These are phyloP conservation scores for Xylogone sp. DNA, from an alignment of 2,329 filamentous ascomycete species.

Conservation along the genomic window DNA sequence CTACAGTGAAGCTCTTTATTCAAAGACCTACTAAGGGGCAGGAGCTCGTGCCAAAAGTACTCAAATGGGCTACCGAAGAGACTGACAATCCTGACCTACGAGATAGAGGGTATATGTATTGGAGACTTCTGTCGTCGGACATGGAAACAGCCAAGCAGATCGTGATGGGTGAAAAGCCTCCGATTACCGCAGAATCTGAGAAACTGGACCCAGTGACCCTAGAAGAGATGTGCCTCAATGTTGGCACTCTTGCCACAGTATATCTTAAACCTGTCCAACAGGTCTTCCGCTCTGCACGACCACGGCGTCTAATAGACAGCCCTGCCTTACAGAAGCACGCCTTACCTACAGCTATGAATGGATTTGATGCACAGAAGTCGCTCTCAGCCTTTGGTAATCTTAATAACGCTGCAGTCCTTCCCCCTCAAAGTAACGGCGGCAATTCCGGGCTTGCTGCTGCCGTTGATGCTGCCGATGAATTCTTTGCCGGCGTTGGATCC, in stretches of 20 bases:
- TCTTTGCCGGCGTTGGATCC: conserved; percentile 76
- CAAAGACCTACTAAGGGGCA: conserved; percentile 94
- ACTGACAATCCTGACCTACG: conserved; percentile 98
- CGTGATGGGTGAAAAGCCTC: conserved; percentile 96
- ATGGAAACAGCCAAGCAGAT: conserved; percentile 81
- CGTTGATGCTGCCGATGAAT: conserved; percentile 81
- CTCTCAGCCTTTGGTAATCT: conserved; percentile 54
- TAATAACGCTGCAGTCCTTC: conserved; percentile 26
- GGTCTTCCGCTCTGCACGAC: conserved; percentile 86
- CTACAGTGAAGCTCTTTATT: conserved; percentile 97
- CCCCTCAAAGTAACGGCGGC: conserved; percentile 20
- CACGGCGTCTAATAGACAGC: conserved; percentile 73
- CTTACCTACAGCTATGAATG: conserved; percentile 45
- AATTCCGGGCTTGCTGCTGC: conserved; percentile 61
- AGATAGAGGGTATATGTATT: conserved; percentile 98
- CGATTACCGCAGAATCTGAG: conserved; percentile 94
- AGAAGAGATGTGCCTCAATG: conserved; percentile 95
- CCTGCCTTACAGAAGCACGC: conserved; percentile 78
- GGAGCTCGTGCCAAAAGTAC: conserved; percentile 84
- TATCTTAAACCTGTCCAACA: conserved; percentile 98
- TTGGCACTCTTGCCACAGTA: conserved; percentile 92
- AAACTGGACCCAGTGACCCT: conserved; percentile 86
- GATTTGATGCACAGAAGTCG: conserved; percentile 54
- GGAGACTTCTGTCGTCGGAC: conserved; percentile 90
- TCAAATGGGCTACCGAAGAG: conserved; percentile 98